A percentile compares a stretch with the other conserved stretches of the same genome.
Conservation (phyloP, 2,329 filamentous ascomycete genomes). For the Neospermospora avenae region DNA sequence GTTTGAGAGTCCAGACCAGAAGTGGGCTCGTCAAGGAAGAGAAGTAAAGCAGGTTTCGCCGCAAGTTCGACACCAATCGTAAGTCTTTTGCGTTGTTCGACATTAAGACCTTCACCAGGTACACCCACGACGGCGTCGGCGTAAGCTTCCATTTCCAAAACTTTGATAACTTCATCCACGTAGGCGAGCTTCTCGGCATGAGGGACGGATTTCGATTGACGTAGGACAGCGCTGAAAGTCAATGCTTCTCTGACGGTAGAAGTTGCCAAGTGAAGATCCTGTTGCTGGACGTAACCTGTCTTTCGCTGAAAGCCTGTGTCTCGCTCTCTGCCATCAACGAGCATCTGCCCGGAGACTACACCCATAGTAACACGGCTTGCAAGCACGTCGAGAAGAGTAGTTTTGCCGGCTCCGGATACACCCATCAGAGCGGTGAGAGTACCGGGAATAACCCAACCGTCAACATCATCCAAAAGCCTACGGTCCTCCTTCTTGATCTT, state of each 20-base stretch:
- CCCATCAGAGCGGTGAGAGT: slow-evolving; percentile 84
- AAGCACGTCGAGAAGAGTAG: slow-evolving; percentile 81
- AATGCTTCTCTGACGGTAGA: slow-evolving; percentile 86
- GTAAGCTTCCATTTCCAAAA: slow-evolving; percentile 86
- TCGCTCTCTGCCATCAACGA: slow-evolving; percentile 60
- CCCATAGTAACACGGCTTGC: slow-evolving; percentile 86
- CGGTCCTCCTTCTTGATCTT: slow-evolving; percentile 76
- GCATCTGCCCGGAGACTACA: slow-evolving; percentile 81
- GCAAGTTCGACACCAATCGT: slow-evolving; percentile 94
- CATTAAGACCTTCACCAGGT: slow-evolving; percentile 79
- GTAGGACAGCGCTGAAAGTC: slow-evolving; percentile 78
- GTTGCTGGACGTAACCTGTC: slow-evolving; percentile 69
- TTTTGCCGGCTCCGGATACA: slow-evolving; percentile 77
- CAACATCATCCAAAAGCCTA: slow-evolving; percentile 78
- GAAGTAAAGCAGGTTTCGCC: slow-evolving; percentile 81
- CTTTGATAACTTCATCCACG: slow-evolving; percentile 84
- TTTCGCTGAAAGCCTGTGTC: slow-evolving; percentile 87
- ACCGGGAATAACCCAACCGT: slow-evolving; percentile 92
- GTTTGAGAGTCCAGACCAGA: slow-evolving; percentile 92
- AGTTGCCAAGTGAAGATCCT: slow-evolving; percentile 83
- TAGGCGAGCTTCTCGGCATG: slow-evolving; percentile 78
- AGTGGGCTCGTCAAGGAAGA: slow-evolving; percentile 94
- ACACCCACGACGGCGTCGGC: slow-evolving; percentile 90
- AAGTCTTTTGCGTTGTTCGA: slow-evolving; percentile 69
- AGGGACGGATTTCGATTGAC: slow-evolving; percentile 74